phyloP scores from a whole-genome alignment of 257 asterid genomes.

The Solanum sejunctum region DNA sequence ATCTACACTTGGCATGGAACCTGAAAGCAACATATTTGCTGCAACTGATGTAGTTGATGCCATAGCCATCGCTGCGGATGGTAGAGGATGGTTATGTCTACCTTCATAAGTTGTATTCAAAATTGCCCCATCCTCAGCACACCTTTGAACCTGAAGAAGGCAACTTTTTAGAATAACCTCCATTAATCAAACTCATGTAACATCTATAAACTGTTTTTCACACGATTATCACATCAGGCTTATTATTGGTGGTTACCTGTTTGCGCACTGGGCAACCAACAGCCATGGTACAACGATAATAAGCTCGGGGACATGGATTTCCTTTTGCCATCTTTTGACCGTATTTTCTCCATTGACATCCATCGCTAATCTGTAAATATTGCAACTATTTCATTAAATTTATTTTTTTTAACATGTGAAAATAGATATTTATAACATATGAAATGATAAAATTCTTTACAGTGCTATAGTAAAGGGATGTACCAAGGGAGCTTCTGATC shows the following conservation, averaged over 20 bases:
- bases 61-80: conserved; percentile 82
- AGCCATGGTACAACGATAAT: conserved; percentile 91
- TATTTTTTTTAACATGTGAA: not conserved
- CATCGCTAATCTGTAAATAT: conserved; percentile 62
- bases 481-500: conserved; percentile 78
- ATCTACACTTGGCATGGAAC: conserved; percentile 56
- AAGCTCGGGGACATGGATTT: conserved; percentile 92
- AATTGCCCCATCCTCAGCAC: conserved; percentile 49
- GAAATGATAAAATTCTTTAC: not conserved
- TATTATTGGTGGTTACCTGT: conserved; percentile 27
- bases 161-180: not conserved
- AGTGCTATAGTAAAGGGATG: not conserved
- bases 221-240: no score
- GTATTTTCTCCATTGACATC: conserved; percentile 96
- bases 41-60: conserved; percentile 79
- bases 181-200: not conserved
- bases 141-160: conserved; percentile 50
- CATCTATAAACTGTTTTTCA: no score
- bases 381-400: not conserved
- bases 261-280: conserved; percentile 95
- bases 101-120: conserved; percentile 72
- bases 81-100: conserved; percentile 64
- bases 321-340: conserved; percentile 99
- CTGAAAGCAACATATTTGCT: conserved; percentile 68
- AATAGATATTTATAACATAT: not conserved